Base-by-base conservation (phyloP, 805 yeast genomes). In the Pichia nanzhaoensis region DNA sequence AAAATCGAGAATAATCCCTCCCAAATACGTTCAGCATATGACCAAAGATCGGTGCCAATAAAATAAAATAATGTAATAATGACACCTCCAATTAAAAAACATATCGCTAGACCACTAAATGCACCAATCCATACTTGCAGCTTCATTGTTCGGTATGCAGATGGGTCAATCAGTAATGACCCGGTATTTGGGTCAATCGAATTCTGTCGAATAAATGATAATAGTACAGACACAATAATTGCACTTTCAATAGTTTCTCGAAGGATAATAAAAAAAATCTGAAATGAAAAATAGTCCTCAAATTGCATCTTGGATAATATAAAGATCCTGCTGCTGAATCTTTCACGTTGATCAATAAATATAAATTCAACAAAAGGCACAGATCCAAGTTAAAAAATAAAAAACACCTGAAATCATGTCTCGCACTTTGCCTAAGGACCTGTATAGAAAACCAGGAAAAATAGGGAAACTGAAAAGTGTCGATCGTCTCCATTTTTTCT, bases 71-170 rank as follows among this genome's bases (percentile, higher is more conserved):
- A 69, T 10, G 72, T 64, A 28, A 89, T 78, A 58, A 89, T 84
- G 0, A 77, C 61, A 4, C 81, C 77, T 4, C 97, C 97, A 30
- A 89, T 74, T 4, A 83, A 46, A 46, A 84, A 59, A 57, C 96
- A 88, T 1, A 85, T 64, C 0, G 74, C 53, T 17, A 89, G 66
- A 0, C 97, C 97, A 4, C 76, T 54, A 1, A 77, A 55, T 10
- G 95, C 91, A 2, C 97, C 97, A 1, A 78, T 59, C 84, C 95
- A 82, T 5, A 89, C 86, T 57, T 89, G 96, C 6, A 78, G 55
- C 46, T 74, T 74, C 41, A 85, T 66, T 31, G 65, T 65, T 19
- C 59, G 59, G 58, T 78, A 78, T 17, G 51, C 41, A 10, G 46
- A 34, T 4, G 53, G 39, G 40, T 64, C 68, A 17, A 62, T 64